These are phyloP conservation scores for Neurospora africana DNA, from an alignment of 495 filamentous ascomycete genomes.

Conservation along the genomic window DNA sequence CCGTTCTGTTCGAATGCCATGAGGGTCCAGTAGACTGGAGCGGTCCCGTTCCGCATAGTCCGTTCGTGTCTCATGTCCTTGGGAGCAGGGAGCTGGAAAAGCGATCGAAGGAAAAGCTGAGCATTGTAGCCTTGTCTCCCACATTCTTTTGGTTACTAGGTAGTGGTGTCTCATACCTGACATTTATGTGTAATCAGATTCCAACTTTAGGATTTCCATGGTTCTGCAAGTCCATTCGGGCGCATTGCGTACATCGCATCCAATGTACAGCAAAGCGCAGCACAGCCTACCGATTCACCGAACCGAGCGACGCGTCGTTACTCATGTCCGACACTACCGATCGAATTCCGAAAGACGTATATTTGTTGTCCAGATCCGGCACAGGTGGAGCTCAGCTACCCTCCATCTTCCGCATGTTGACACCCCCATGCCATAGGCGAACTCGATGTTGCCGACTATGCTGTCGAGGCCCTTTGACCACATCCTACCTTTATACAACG, in stretches of 20 bases:
- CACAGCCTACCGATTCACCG: background rate
- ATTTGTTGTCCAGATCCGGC: too few relatives aligned
- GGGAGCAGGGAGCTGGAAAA: background rate
- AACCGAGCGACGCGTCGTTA: background rate
- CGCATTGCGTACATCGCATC: background rate
- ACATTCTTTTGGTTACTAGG: background rate
- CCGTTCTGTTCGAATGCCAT: background rate
- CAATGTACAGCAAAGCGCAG: background rate
- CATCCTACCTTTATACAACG: background rate
- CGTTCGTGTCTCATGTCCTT: too few relatives aligned
- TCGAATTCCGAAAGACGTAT: background rate
- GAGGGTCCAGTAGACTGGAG: rapidly evolving
- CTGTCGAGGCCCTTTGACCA: rapidly evolving
- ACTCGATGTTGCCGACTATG: background rate
- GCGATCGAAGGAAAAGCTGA: background rate
- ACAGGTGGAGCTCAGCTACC: too few relatives aligned
- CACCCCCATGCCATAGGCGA: background rate
- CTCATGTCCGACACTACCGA: background rate
- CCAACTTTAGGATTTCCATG: background rate
- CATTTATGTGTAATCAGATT: background rate
- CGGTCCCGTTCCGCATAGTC: background rate
- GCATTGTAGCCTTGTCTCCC: background rate
- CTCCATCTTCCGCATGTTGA: background rate
- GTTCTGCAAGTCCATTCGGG: background rate
- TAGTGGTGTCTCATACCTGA: background rate